Evolutionary conservation across 1,284 basidiomycete genomes (phyloP).

Genomic region (Schizophyllum amplum): DNA sequence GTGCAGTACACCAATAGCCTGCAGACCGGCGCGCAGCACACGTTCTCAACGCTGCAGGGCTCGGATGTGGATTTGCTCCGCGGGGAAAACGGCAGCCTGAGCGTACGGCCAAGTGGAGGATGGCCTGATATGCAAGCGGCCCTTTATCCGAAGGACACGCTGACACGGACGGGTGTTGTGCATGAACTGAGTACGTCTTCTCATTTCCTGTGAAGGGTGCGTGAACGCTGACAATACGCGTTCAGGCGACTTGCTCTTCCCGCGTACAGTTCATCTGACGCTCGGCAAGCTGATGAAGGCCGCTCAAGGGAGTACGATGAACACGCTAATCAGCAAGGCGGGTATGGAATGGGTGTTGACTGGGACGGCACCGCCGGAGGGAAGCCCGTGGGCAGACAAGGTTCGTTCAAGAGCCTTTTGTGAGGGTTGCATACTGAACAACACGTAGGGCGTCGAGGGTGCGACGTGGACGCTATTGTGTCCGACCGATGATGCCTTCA

Average conservation of each 20-base stretch:
- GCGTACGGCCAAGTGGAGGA: slow-evolving; percentile 62
- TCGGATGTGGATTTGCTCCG: slow-evolving; percentile 61
- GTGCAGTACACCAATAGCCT: slow-evolving; percentile 71
- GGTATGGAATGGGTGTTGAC: slow-evolving; percentile 88
- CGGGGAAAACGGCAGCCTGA: slow-evolving; percentile 37
- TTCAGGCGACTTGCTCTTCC: slow-evolving; percentile 72
- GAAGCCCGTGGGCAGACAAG: slow-evolving; percentile 45
- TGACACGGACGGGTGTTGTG: slow-evolving; percentile 86
- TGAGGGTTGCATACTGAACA: background rate
- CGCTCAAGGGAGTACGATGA: slow-evolving; percentile 83
- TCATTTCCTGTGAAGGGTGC: background rate
- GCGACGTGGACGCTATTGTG: slow-evolving; percentile 80
- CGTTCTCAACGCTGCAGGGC: slow-evolving; percentile 67
- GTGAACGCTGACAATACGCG: background rate
- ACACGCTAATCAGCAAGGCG: slow-evolving; percentile 72
- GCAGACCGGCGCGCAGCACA: slow-evolving; percentile 54
- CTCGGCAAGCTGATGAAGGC: slow-evolving; percentile 87
- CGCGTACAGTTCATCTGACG: slow-evolving; percentile 80
- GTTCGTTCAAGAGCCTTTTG: background rate
- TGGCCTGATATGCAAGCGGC: slow-evolving; percentile 62
- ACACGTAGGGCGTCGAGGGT: slow-evolving; percentile 29
- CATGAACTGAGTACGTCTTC: slow-evolving; percentile 57
- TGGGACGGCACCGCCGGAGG: slow-evolving; percentile 68
- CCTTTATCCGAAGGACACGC: slow-evolving; percentile 51
- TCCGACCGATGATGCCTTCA: slow-evolving; percentile 90